Evolutionary conservation across 345 rosid species (phyloP), one percentile per base, ranked within the genome.

Genomic region (Citrus trifoliata): DNA sequence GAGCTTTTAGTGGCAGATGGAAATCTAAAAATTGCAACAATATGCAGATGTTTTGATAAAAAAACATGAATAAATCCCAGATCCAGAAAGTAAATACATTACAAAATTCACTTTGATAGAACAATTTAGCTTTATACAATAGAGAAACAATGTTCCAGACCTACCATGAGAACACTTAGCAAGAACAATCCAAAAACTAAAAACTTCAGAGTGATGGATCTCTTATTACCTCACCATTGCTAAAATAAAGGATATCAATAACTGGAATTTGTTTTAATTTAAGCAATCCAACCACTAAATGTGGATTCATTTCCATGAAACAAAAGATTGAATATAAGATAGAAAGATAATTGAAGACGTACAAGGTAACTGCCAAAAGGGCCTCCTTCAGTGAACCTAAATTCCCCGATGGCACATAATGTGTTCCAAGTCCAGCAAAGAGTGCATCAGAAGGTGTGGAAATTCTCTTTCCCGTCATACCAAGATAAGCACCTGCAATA

Each of bases 371-470:
- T 18, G 88, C 80, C 76, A 95, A 85, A 79, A 95, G 84, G 81
- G 88, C 91, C 82, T 93, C 92, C 89, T 85, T 95, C 64, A 95
- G 82, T 53, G 90, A 87, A 32, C 75, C 84, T 77, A 93, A 78
- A 82, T 83, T 89, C 76, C 78, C 91, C 74, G 96, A 93, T 83
- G 92, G 91, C 70, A 95, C 93, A 40, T 89, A 95, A 82, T 92
- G 95, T 38, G 98, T 90, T 77, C 98, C 98, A 37, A 93, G 88
- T 80, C 98, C 98, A 18, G 85, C 87, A 82, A 84, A 93, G 51
- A 95, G 81, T 5, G 97, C 98, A 85, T 93, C 95, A 38, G 99
- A 88, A 77, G 98, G 97, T 5, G 96, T 88, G 7, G 94, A 92
- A 67, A 93, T 82, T 78, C 96, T 95, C 83, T 82, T 89, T 70